Percentiles rank a stretch among this genome's conserved stretches.
Conservation (phyloP, 306 rosid genomes). For the Abrus pulchellus region DNA sequence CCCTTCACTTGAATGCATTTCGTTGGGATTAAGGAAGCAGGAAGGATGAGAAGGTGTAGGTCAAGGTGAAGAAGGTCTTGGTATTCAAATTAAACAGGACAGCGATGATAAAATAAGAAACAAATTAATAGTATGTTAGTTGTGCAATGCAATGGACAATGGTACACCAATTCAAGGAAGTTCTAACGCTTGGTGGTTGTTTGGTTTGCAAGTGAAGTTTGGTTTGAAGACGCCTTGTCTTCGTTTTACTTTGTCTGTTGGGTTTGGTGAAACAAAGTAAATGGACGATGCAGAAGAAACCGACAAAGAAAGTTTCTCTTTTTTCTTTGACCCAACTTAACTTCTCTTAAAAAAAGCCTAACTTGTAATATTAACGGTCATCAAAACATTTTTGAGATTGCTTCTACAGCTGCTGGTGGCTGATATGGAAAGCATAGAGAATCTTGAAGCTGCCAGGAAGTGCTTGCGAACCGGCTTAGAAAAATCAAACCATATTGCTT, state of each 20-base stretch:
- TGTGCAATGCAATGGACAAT: neutral
- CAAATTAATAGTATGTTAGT: conserved; percentile 43
- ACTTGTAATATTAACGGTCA: neutral
- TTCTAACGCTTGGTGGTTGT: conserved; percentile 56
- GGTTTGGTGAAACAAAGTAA: conserved; percentile 70
- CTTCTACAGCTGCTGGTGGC: conserved; percentile 46
- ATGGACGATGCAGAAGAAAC: conserved; percentile 53
- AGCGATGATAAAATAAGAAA: neutral
- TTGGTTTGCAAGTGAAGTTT: conserved; percentile 74
- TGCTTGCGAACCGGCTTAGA: conserved; percentile 61
- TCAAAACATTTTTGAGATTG: conserved; percentile 43
- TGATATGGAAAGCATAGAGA: conserved; percentile 45
- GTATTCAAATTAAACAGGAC: neutral
- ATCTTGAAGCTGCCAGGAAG: conserved; percentile 52
- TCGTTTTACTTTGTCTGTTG: conserved; percentile 49
- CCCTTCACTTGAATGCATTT: no score
- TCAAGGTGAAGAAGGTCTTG: neutral
- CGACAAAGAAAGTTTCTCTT: conserved; percentile 33
- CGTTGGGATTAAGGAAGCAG: no score
- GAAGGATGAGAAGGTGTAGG: neutral
- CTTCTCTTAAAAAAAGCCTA: conserved; percentile 26
- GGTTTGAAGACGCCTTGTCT: conserved; percentile 60
- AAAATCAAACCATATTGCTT: conserved; percentile 55
- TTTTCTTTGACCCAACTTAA: conserved; percentile 18
- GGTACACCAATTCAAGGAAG: conserved; percentile 17